Base-by-base conservation (phyloP, 257 asterid genomes). In the Dorcoceras hygrometricum region DNA sequence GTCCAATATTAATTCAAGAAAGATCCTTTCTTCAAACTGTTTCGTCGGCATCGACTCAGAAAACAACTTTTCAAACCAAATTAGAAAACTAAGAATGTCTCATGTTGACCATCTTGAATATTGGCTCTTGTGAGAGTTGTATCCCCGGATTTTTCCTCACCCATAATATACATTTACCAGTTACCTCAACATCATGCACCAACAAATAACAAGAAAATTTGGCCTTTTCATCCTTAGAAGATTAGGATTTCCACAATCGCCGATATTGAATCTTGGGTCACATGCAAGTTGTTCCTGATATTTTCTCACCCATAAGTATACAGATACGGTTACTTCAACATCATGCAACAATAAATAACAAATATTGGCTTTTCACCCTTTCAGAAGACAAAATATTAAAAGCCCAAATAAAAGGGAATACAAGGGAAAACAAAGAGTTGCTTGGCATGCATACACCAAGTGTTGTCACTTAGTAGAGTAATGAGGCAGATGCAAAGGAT, bases 1-100 rank as follows among this genome's bases (percentile, higher is more conserved):
- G 18, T 53, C 63, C 57, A 57, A 62, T 27, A 19, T 57, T 68
- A 32, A 58, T 61, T 66, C 22, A 29, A 22, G n/a, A 24, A 68
- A 19, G 29, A 2, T 48, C 32, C 29, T 46, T 23, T 67, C 67
- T 23, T 67, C 71, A 26, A 31, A 27, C 66, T 19, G 46, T 48
- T 29, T 25, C 32, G 62, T 48, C 11, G 23, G 66, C 23, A 63
- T 23, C 28, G 12, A 32, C 63, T 28, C 39, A 24, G 29, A 48
- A 8, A 23, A 70, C 32, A 23, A 34, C 11, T 53, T 23, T 36
- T 66, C 73, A 66, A 57, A 62, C 43, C 43, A 9, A 25, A 29
- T 56, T 51, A 23, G 12, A 56, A 46, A 57, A 31, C 62, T 50
- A 53, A 55, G 34, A 24, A 20, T 14, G 64, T 36, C 64, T 70